These are phyloP conservation scores for Lyophyllum atratum DNA, from an alignment of 768 basidiomycete species.

Conservation along the genomic window DNA sequence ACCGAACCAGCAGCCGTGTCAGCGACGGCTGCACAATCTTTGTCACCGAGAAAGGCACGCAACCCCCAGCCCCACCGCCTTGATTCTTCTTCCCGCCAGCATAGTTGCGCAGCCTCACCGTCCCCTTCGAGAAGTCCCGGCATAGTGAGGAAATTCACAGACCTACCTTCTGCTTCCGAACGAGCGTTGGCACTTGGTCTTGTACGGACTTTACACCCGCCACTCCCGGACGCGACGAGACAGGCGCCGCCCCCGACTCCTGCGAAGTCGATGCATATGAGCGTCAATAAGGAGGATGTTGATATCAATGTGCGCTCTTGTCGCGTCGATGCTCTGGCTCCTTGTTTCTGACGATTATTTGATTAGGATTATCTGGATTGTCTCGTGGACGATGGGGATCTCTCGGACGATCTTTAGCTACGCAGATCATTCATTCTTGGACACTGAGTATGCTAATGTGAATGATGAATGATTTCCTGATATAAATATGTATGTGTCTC, in stretches of 20 bases:
- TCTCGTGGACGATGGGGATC: conserved; percentile 13
- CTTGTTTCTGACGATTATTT: not conserved
- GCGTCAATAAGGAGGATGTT: conserved; percentile 16
- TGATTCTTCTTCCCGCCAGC: conserved; percentile 4
- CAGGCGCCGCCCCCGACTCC: not conserved
- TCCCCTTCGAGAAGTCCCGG: conserved; percentile 7
- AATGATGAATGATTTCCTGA: no score
- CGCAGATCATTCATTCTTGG: not conserved
- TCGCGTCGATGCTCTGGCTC: not conserved
- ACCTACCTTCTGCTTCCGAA: not conserved
- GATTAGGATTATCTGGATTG: conserved; percentile 18
- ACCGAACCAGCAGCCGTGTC: not conserved
- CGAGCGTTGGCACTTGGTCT: not conserved
- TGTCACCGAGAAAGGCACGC: not conserved
- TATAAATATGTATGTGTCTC: no score
- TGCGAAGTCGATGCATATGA: conserved; percentile 1
- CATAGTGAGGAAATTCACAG: not conserved
- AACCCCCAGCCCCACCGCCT: not conserved
- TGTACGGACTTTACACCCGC: not conserved
- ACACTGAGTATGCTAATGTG: no score
- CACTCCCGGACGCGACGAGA: not conserved
- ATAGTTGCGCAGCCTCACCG: conserved; percentile 10
- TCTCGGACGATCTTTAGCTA: not conserved
- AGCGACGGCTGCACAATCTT: not conserved
- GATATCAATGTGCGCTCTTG: conserved; percentile 11